Percentiles rank a stretch among this genome's conserved stretches.
Evolutionary conservation across 139 green algal species (phyloP).

Genomic region (Pleodorina starrii): DNA sequence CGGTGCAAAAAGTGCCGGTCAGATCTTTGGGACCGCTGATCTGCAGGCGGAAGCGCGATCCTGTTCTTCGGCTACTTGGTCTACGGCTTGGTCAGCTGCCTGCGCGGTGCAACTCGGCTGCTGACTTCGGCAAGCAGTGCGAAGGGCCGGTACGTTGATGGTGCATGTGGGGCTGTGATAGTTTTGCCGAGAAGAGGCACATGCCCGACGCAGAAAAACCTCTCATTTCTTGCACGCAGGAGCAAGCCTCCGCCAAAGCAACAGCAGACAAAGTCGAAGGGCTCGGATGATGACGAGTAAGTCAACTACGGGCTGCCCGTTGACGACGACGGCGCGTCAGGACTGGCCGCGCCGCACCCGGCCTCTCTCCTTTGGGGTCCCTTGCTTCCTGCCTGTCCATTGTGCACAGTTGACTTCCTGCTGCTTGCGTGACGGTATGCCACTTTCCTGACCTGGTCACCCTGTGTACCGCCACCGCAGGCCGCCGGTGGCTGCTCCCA

Average conservation of each 20-base stretch:
- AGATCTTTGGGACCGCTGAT: not conserved
- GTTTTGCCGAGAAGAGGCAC: not conserved
- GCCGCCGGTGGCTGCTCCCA: not conserved
- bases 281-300: conserved; percentile 42
- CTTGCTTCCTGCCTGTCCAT: too few relatives aligned
- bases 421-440: too few relatives aligned
- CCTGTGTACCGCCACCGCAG: too few relatives aligned
- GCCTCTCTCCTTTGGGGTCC: too few relatives aligned
- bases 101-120: not conserved
- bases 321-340: too few relatives aligned
- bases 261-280: not conserved
- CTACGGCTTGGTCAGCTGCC: not conserved
- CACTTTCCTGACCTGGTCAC: too few relatives aligned
- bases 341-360: too few relatives aligned
- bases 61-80: not conserved
- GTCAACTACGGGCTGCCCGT: not conserved
- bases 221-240: too few relatives aligned
- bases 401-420: too few relatives aligned
- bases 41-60: not conserved
- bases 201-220: too few relatives aligned
- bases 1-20: not conserved
- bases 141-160: not conserved
- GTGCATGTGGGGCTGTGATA: not conserved
- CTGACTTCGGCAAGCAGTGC: not conserved
- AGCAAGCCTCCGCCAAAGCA: not conserved